These are phyloP conservation scores for Pittosporum tobira DNA, from an alignment of 129 eudicot species.

Conservation along the genomic window DNA sequence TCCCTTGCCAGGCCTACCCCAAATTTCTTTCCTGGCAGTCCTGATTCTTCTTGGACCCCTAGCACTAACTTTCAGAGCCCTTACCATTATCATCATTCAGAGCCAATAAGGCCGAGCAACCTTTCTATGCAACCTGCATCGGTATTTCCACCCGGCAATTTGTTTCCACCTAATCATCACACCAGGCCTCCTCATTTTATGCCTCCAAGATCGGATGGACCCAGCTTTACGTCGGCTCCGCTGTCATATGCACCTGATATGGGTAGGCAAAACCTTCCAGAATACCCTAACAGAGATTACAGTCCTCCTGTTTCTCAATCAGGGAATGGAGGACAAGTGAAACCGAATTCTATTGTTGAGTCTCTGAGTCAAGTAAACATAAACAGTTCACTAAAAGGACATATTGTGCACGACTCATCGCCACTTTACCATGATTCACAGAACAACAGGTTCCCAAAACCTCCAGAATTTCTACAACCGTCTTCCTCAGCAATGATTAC, in stretches of 20 bases:
- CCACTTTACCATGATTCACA: conserved; percentile 22
- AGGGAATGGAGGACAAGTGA: conserved; percentile 33
- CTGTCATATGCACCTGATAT: conserved; percentile 37
- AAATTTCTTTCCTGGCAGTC: conserved; percentile 23
- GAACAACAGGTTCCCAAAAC: conserved; percentile 26
- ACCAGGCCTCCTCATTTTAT: conserved; percentile 31
- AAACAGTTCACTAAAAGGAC: conserved; percentile 52
- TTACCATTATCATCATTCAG: conserved; percentile 40
- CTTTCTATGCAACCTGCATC: conserved; percentile 33
- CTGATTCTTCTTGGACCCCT: conserved; percentile 37
- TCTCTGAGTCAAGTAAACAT: conserved; percentile 26
- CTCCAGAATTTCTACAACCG: conserved; percentile 23
- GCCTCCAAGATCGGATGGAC: conserved; percentile 48
- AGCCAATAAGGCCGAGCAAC: conserved; percentile 34
- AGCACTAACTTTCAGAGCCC: conserved; percentile 20
- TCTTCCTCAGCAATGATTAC: conserved; percentile 32
- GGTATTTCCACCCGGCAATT: conserved; percentile 34
- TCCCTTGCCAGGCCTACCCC: conserved; percentile 33
- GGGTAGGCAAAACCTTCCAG: conserved; percentile 46
- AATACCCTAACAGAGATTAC: conserved; percentile 36
- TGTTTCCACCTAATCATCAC: conserved; percentile 37
- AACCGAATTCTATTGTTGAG: conserved; percentile 31
- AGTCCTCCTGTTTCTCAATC: conserved; percentile 26
- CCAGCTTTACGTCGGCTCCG: conserved; percentile 29
- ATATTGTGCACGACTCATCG: conserved; percentile 28